Evolutionary conservation across 2,329 filamentous ascomycete genomes (phyloP), one percentile per base, ranked within the genome.

Genomic region (Neoscytalidium dimidiatum): DNA sequence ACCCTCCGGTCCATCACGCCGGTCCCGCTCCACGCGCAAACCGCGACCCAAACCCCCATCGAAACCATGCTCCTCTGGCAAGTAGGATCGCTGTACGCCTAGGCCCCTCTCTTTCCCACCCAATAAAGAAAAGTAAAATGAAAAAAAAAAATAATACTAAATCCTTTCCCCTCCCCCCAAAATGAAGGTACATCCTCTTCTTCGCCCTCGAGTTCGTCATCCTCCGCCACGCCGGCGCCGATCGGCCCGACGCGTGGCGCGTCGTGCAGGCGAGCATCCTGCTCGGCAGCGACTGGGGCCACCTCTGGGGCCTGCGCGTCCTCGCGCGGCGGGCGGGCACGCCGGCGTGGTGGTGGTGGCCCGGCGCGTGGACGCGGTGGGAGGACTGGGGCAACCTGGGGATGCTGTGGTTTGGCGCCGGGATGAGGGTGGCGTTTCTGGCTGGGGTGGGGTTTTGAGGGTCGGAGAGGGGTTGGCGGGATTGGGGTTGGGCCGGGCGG

Each of bases 371-470:
- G 69, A 69, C 46, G 33, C 23, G 68, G 60, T 66, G 51, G 41
- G 68, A 72, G 67, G 70, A 71, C 65, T 71, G 69, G 77, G 67
- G 76, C 69, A 68, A 79, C 75, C 14, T 79, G 71, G 64, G 28
- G 52, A 70, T 66, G 67, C 77, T 44, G 62, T 72, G 23, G 19
- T 65, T 61, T 66, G 75, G 66, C 66, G 72, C 48, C 65, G 66
- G 64, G 69, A 67, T 62, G 46, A 69, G 68, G 67, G 43, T 69
- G 65, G 67, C 66, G 1, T 74, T 73, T 51, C 38, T 73, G 57
- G 58, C 66, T 21, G 65, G 68, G 1, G 66, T 71, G 3, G 70
- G 70, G 14, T 67, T 73, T 65, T 58, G n/a, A 71, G 49, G n/a
- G n/a, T n/a, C n/a, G n/a, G n/a, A n/a, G n/a, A n/a, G n/a, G n/a